A percentile compares a stretch with the other conserved stretches of the same genome.
phyloP scores from a whole-genome alignment of 495 filamentous ascomycete genomes.

The Copromyces sp. region DNA sequence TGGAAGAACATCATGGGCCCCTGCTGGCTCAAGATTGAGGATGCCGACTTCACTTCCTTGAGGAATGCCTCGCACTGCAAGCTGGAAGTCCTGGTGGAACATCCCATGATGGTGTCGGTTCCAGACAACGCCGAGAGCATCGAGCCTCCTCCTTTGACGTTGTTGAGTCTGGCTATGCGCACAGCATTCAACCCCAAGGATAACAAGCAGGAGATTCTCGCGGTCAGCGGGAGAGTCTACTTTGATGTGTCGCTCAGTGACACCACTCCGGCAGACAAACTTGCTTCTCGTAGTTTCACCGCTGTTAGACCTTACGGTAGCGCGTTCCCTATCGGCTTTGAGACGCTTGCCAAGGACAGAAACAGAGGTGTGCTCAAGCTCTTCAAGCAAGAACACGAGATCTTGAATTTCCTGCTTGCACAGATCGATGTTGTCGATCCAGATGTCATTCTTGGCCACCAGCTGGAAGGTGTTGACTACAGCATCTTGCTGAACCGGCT shows the following conservation, averaged over 20 bases:
- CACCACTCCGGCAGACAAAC: slow-evolving; percentile 74
- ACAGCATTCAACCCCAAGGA: slow-evolving; percentile 83
- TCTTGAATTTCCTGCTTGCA: slow-evolving; percentile 80
- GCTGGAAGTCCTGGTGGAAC: slow-evolving; percentile 71
- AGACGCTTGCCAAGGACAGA: slow-evolving; percentile 48
- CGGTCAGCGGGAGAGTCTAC: slow-evolving; percentile 84
- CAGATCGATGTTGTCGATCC: slow-evolving; percentile 81
- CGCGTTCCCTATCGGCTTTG: slow-evolving; percentile 77
- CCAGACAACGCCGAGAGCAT: slow-evolving; percentile 65
- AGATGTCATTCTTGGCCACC: slow-evolving; percentile 90
- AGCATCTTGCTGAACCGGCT: slow-evolving; percentile 80
- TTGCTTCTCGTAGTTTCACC: slow-evolving; percentile 85
- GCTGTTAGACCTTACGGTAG: slow-evolving; percentile 71
- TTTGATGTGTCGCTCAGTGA: slow-evolving; percentile 81
- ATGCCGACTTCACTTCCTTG: slow-evolving; percentile 70
- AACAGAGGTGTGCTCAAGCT: slow-evolving; percentile 66
- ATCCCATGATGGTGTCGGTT: slow-evolving; percentile 60
- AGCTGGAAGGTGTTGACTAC: slow-evolving; percentile 93
- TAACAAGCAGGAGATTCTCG: slow-evolving; percentile 92
- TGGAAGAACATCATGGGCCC: slow-evolving; percentile 98
- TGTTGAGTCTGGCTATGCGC: slow-evolving; percentile 88
- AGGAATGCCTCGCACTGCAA: slow-evolving; percentile 96
- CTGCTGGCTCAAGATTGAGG: slow-evolving; percentile 87
- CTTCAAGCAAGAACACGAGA: slow-evolving; percentile 68
- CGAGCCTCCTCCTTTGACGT: slow-evolving; percentile 75